Conservation (phyloP, 1,284 basidiomycete genomes). For the Termitomyces sp. region DNA sequence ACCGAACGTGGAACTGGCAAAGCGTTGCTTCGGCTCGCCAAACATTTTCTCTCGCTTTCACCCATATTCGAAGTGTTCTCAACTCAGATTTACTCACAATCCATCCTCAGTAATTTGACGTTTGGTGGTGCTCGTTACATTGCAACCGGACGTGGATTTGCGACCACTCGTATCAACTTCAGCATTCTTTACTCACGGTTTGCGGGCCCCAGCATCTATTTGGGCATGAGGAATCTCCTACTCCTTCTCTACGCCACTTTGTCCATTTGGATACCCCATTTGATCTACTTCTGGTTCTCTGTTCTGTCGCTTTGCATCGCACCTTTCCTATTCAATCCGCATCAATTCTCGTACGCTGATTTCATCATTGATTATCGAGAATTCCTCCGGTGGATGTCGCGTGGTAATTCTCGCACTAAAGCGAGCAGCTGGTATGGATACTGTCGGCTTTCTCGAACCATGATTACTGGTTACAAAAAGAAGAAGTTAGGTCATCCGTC, state of each 20-base stretch:
- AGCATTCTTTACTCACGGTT: slow-evolving; percentile 95
- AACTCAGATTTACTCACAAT: slow-evolving; percentile 94
- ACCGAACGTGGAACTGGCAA: slow-evolving; percentile 92
- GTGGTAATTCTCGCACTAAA: slow-evolving; percentile 91
- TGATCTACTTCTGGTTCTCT: slow-evolving; percentile 97
- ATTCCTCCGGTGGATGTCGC: slow-evolving; percentile 96
- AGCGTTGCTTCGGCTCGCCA: slow-evolving; percentile 87
- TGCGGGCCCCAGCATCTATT: slow-evolving; percentile 96
- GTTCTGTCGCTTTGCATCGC: slow-evolving; percentile 89
- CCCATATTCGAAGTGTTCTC: slow-evolving; percentile 97
- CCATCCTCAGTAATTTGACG: slow-evolving; percentile 90
- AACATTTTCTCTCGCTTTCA: slow-evolving; percentile 92
- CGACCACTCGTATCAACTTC: slow-evolving; percentile 91
- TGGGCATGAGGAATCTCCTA: slow-evolving; percentile 90
- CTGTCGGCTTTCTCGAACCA: slow-evolving; percentile 89
- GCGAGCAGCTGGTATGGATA: slow-evolving; percentile 98
- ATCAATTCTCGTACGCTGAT: slow-evolving; percentile 93
- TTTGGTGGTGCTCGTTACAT: slow-evolving; percentile 97
- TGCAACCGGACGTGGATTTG: slow-evolving; percentile 95
- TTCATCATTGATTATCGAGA: slow-evolving; percentile 98
- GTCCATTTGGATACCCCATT: slow-evolving; percentile 86
- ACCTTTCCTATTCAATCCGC: slow-evolving; percentile 96
- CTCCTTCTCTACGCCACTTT: slow-evolving; percentile 87
- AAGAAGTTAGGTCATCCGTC: slow-evolving; percentile 95
- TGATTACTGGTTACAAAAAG: slow-evolving; percentile 98